Base-by-base conservation (phyloP, 2,329 filamentous ascomycete genomes). In the Aspergillus sp. region DNA sequence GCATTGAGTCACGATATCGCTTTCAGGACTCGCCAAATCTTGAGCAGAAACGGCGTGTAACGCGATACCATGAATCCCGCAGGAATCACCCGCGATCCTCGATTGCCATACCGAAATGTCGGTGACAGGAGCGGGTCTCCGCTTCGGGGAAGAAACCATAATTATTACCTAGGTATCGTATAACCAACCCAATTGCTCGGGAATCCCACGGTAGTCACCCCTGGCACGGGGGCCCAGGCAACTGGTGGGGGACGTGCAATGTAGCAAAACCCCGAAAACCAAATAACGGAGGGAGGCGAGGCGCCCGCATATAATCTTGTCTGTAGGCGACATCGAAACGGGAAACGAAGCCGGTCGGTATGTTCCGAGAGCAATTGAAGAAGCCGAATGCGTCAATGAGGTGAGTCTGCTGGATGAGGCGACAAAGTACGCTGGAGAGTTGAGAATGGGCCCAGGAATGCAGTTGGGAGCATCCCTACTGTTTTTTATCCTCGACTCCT, bases 51-150 rank as follows among this genome's bases (percentile, higher is more conserved):
- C 31, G 54, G 54, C 31, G 54, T 51, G 55, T 51, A 51, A 45
- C 34, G 55, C 55, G 13, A 52, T 45, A 51, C 7, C 45, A 50
- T 19, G 22, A 43, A 57, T 30, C 47, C 46, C 46, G 41, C 54
- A 43, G 38, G 51, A 43, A 47, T 57, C 31, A 38, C 47, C 47
- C 54, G 30, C 47, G 47, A n/a, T 34, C 63, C 59, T 66, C 54
- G 54, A 68, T 62, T 60, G 57, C 49, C 38, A 56, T 52, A 25
- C 47, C 49, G 53, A 62, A 60, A 59, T 60, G 61, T 68, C 62
- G 64, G 66, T 64, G 64, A 59, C 63, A 63, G 57, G 57, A 63
- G 53, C 41, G 53, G 63, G 53, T 57, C 46, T 55, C 53, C 25
- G 53, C 48, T 23, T 48, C 45, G 34, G 52, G 19, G 30, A 47